Evolutionary conservation across 345 rosid genomes (phyloP).

Genomic region (Ceriops tagal): DNA sequence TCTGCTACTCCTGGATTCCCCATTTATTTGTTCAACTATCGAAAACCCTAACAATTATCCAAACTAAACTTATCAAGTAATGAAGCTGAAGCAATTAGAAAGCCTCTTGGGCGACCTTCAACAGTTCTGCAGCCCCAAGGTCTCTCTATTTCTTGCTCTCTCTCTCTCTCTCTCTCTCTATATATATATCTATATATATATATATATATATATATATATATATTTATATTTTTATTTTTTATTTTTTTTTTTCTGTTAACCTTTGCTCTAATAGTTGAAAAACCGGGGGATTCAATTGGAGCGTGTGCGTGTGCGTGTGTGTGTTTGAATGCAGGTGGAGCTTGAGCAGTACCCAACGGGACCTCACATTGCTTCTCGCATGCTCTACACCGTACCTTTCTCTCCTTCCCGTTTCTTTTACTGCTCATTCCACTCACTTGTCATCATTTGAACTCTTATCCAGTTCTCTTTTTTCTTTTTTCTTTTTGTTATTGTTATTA

Average conservation of each 20-base stretch:
- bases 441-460: not conserved
- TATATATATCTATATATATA: no score
- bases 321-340: constrained; percentile 51
- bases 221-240: no score
- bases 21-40: no score
- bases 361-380: constrained; percentile 93
- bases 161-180: not conserved
- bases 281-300: not conserved
- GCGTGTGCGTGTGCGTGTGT: not conserved
- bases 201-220: no score
- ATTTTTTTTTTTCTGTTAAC: not conserved
- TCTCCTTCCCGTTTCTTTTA: not conserved
- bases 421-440: not conserved
- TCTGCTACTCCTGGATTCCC: no score
- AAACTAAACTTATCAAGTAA: constrained; percentile 16
- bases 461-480: not conserved
- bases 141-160: constrained; percentile 20
- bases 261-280: not conserved
- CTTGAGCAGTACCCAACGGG: constrained; percentile 97
- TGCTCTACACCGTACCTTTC: constrained; percentile 66
- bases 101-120: constrained; percentile 64
- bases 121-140: constrained; percentile 80
- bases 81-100: constrained; percentile 93
- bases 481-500: not conserved
- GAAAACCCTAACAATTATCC: no score